Evolutionary conservation across 2,329 filamentous ascomycete genomes (phyloP).

Genomic region (Capronia epimyces): DNA sequence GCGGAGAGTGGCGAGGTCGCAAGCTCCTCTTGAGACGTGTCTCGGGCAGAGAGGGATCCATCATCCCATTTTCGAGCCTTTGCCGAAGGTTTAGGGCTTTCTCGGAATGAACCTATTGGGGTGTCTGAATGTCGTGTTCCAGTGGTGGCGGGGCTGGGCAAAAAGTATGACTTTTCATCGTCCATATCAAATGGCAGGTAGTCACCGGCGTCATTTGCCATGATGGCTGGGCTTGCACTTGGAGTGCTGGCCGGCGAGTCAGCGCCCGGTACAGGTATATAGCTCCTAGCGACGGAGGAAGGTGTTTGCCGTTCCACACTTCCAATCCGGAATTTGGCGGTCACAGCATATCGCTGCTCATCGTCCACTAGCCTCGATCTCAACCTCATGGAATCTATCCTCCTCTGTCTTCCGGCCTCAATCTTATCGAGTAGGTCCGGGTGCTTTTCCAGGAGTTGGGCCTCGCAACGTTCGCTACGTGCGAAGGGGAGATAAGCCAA

Average conservation of each 20-base stretch:
- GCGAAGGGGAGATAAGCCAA: constrained; percentile 69
- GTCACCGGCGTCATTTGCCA: constrained; percentile 57
- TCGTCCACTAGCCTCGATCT: constrained; percentile 59
- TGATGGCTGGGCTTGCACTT: constrained; percentile 50
- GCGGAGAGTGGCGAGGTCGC: not conserved
- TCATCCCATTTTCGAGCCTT: not conserved
- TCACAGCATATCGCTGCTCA: constrained; percentile 57
- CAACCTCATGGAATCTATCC: constrained; percentile 71
- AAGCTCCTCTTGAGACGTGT: constrained; percentile 2
- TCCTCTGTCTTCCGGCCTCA: constrained; percentile 50
- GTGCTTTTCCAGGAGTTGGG: constrained; percentile 41
- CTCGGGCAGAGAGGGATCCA: not conserved
- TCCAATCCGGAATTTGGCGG: constrained; percentile 56
- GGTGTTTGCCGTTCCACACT: constrained; percentile 56
- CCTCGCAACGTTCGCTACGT: constrained; percentile 67
- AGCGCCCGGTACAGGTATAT: constrained; percentile 3
- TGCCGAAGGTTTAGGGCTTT: not conserved
- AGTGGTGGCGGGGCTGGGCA: not conserved
- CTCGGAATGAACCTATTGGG: not conserved
- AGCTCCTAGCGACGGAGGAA: constrained; percentile 12
- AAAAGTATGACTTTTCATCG: constrained; percentile 51
- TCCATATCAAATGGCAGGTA: constrained; percentile 96
- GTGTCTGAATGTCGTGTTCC: not conserved
- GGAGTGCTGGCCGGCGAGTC: constrained; percentile 19
- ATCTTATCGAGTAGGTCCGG: constrained; percentile 40